A percentile compares a stretch with the other conserved stretches of the same genome.
These are phyloP conservation scores for Thermothielavioides terrestris DNA, from an alignment of 495 filamentous ascomycete genomes.

Conservation along the genomic window DNA sequence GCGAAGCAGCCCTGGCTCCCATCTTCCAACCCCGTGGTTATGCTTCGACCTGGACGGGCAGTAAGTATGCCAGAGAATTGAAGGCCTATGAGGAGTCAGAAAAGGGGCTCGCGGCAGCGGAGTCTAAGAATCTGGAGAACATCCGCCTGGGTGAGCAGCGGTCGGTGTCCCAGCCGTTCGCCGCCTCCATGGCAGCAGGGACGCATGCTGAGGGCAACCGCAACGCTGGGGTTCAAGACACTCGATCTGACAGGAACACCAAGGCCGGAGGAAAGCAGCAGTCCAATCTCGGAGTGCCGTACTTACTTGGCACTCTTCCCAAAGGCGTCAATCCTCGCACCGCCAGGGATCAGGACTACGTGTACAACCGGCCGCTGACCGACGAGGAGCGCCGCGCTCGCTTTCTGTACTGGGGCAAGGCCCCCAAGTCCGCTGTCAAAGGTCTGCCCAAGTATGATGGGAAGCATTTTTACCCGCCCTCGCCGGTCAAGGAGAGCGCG, in stretches of 20 bases:
- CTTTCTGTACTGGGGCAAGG: constrained; percentile 43
- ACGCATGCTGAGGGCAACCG: background rate
- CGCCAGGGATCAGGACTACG: constrained; percentile 31
- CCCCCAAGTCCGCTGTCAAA: constrained; percentile 29
- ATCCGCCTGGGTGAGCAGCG: background rate
- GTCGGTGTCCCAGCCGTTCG: constrained; percentile 1
- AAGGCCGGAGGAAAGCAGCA: too few relatives aligned
- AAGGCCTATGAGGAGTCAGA: constrained; percentile 8
- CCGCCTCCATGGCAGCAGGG: background rate
- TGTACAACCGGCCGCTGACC: constrained; percentile 40
- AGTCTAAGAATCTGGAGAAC: background rate
- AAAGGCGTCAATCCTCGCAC: constrained; percentile 27
- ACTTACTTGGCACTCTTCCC: constrained; percentile 38
- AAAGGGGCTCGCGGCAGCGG: background rate
- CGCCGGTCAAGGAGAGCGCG: constrained; percentile 32
- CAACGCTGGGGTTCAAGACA: background rate
- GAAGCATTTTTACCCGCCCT: constrained; percentile 48
- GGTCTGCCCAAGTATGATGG: constrained; percentile 50
- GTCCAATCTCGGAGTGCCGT: constrained; percentile 25
- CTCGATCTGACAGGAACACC: constrained; percentile 1
- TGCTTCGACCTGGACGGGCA: constrained; percentile 9
- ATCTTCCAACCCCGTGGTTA: constrained; percentile 25
- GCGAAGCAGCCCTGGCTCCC: constrained; percentile 20
- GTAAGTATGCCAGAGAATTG: constrained; percentile 7
- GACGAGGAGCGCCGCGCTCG: constrained; percentile 42